phyloP scores from a whole-genome alignment of 129 eudicot genomes.

The Saussurea involucrata region DNA sequence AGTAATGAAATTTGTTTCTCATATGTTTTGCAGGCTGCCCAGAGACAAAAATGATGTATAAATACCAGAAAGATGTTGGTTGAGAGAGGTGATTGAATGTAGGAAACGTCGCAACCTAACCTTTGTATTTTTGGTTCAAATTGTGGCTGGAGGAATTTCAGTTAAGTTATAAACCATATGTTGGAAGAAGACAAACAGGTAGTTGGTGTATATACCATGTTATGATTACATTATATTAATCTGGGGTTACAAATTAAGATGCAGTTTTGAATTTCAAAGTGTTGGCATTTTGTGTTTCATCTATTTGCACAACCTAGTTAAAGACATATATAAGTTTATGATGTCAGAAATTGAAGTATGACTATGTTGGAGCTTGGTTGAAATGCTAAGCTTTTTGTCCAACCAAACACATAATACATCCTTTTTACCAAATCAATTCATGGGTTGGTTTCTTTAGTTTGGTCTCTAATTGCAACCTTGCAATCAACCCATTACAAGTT shows the following conservation, averaged over 20 bases:
- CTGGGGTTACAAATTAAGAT: too few relatives aligned
- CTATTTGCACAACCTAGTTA: too few relatives aligned
- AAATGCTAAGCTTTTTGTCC: too few relatives aligned
- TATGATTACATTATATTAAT: background rate
- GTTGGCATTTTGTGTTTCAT: background rate
- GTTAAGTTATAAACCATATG: background rate
- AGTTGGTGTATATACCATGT: background rate
- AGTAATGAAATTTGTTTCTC: background rate
- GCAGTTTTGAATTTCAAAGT: background rate
- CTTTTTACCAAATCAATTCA: too few relatives aligned
- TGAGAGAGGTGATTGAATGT: too few relatives aligned
- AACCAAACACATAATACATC: too few relatives aligned
- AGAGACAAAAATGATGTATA: constrained; percentile 41
- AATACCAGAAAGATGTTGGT: too few relatives aligned
- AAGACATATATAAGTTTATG: background rate
- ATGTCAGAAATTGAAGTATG: background rate
- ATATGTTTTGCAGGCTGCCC: constrained; percentile 43
- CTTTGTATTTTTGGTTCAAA: too few relatives aligned
- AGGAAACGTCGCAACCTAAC: too few relatives aligned
- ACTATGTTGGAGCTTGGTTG: background rate
- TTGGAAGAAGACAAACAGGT: background rate
- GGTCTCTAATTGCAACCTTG: too few relatives aligned
- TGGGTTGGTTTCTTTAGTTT: too few relatives aligned
- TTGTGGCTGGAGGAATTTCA: background rate
- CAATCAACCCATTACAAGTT: too few relatives aligned